Evolutionary conservation across 768 basidiomycete species (phyloP).

Genomic region (Crassisporium funariophilum): DNA sequence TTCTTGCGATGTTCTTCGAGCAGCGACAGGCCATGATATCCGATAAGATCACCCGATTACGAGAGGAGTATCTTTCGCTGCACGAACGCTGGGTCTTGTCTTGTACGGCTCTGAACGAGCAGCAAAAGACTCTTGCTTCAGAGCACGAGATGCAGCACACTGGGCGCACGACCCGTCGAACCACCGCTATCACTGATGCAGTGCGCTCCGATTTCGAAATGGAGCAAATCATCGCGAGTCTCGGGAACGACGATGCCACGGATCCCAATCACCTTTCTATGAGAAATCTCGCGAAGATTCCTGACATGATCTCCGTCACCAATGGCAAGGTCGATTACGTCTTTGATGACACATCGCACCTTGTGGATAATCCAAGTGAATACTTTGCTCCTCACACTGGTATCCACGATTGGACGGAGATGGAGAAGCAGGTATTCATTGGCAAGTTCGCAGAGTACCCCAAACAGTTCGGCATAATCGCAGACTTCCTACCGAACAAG

Average conservation of each 20-base stretch:
- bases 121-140: constrained; percentile 43
- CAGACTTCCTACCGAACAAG: constrained; percentile 79
- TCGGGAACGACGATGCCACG: constrained; percentile 90
- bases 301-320: constrained; percentile 84
- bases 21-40: constrained; percentile 50
- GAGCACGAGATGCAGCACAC: constrained; percentile 44
- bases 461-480: constrained; percentile 96
- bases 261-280: constrained; percentile 89
- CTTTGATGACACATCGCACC: constrained; percentile 86
- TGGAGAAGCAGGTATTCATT: constrained; percentile 77
- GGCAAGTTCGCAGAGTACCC: constrained; percentile 83
- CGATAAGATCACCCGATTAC: constrained; percentile 58
- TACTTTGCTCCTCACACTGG: constrained; percentile 76
- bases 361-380: constrained; percentile 72
- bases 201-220: constrained; percentile 96
- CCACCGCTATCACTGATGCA: constrained; percentile 80
- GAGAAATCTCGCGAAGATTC: constrained; percentile 83
- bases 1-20: constrained; percentile 56
- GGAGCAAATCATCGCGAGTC: constrained; percentile 94
- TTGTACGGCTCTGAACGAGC: constrained; percentile 68
- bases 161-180: constrained; percentile 71
- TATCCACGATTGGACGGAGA: constrained; percentile 86
- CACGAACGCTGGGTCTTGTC: constrained; percentile 76
- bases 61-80: constrained; percentile 64
- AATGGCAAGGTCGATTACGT: constrained; percentile 59